phyloP scores from a whole-genome alignment of 352 stramenopile genomes.

The Halophytophthora batemanensis region DNA sequence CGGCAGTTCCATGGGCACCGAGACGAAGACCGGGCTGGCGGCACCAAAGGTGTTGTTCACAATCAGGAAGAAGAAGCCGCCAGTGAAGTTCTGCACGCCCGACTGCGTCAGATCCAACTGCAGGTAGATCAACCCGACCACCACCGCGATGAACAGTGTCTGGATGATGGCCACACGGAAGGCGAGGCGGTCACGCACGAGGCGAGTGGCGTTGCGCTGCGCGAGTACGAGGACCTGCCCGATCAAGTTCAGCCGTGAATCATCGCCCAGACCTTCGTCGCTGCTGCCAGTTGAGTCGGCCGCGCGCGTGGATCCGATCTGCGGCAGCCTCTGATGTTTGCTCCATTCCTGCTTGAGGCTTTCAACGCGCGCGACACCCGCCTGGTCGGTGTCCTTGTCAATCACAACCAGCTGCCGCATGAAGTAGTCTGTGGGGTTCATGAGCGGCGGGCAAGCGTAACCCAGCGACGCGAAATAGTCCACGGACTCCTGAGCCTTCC shows the following conservation, averaged over 20 bases:
- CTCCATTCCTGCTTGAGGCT: conserved; percentile 19
- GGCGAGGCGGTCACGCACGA: conserved; percentile 20
- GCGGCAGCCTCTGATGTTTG: conserved; percentile 2
- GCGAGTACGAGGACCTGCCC: conserved; percentile 22
- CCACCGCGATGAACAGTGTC: conserved; percentile 24
- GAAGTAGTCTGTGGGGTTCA: conserved; percentile 44
- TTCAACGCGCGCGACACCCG: conserved; percentile 19
- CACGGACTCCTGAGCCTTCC: conserved; percentile 29
- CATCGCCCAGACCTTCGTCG: conserved; percentile 1
- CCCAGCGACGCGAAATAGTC: conserved; percentile 28
- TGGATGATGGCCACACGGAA: conserved; percentile 24
- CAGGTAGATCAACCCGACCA: conserved; percentile 32
- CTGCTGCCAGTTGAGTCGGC: neutral
- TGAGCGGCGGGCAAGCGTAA: conserved; percentile 25
- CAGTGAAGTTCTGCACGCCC: conserved; percentile 28
- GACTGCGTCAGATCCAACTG: conserved; percentile 23
- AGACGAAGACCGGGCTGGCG: conserved; percentile 29
- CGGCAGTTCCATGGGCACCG: conserved; percentile 39
- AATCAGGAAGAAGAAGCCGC: conserved; percentile 33
- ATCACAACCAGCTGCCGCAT: conserved; percentile 39
- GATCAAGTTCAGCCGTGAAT: conserved; percentile 8
- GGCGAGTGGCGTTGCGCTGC: conserved; percentile 20
- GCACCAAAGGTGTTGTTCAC: conserved; percentile 36
- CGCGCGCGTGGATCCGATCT: too few relatives aligned
- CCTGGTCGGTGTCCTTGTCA: conserved; percentile 25